A percentile compares a stretch with the other conserved stretches of the same genome.
These are phyloP conservation scores for Mycena albidolilacea DNA, from an alignment of 768 basidiomycete genomes.

Conservation along the genomic window DNA sequence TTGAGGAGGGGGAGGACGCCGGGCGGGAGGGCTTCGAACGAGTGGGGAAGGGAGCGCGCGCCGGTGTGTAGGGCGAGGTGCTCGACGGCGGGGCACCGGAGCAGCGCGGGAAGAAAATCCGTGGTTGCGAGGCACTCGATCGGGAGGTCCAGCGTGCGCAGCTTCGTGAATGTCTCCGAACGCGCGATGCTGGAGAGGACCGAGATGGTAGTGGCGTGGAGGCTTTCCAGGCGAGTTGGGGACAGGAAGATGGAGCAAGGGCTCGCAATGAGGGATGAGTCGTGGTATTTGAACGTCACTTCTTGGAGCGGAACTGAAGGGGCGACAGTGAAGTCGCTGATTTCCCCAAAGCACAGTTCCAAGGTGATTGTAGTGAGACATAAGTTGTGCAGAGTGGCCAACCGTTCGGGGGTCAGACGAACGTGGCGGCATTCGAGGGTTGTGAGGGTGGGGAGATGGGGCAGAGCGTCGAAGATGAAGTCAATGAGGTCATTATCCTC, in stretches of 20 bases:
- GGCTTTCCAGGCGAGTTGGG: conserved; percentile 45
- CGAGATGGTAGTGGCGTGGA: conserved; percentile 48
- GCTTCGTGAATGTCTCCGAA: conserved; percentile 31
- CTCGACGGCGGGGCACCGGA: conserved; percentile 47
- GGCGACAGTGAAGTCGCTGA: conserved; percentile 11
- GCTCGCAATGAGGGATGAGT: conserved; percentile 26
- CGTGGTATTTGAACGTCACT: conserved; percentile 28
- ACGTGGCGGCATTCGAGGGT: conserved; percentile 54
- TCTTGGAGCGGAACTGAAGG: conserved; percentile 6
- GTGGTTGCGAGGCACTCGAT: conserved; percentile 44
- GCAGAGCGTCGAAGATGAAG: conserved; percentile 47
- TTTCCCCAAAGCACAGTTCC: conserved; percentile 41
- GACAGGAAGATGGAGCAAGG: conserved; percentile 38
- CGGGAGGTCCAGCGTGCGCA: conserved; percentile 43
- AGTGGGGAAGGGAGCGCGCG: not conserved
- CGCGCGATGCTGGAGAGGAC: conserved; percentile 44
- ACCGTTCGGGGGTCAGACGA: conserved; percentile 51
- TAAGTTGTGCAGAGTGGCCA: conserved; percentile 47
- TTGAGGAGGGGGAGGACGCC: conserved; percentile 15
- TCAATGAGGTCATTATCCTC: conserved; percentile 51
- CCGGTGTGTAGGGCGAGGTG: conserved; percentile 37
- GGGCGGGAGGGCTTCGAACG: conserved; percentile 15
- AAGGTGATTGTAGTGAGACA: conserved; percentile 50
- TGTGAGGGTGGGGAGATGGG: conserved; percentile 49
- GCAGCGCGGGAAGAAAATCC: conserved; percentile 44